Evolutionary conservation across 306 rosid species (phyloP).

Genomic region (Casuarina glauca): DNA sequence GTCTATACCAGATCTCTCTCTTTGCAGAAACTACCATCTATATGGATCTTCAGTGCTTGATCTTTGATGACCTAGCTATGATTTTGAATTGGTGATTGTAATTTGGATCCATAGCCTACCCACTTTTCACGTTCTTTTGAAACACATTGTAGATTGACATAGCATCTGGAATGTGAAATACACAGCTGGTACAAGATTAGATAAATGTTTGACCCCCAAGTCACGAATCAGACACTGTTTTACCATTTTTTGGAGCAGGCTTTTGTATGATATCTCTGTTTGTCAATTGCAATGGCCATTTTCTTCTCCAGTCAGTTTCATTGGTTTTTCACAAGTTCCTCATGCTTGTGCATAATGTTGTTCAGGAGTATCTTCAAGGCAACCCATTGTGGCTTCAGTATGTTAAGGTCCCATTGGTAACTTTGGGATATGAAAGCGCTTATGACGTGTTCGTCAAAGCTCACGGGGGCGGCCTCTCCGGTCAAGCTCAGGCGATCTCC

Average conservation of each 20-base stretch:
- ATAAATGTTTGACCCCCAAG: not conserved
- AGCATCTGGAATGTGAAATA: not conserved
- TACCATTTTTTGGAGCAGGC: not conserved
- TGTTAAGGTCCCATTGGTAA: slow-evolving; percentile 63
- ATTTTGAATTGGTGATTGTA: not conserved
- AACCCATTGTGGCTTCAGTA: slow-evolving; percentile 92
- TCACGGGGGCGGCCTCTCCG: slow-evolving; percentile 93
- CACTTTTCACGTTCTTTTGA: not conserved
- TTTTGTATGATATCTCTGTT: not conserved
- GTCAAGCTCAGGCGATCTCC: slow-evolving; percentile 96
- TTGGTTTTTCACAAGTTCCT: slow-evolving; percentile 8
- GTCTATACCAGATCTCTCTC: not conserved
- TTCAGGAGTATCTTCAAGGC: slow-evolving; percentile 95
- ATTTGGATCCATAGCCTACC: not conserved
- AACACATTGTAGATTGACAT: not conserved
- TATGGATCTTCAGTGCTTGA: not conserved
- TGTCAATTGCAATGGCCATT: not conserved
- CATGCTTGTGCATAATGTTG: slow-evolving; percentile 14
- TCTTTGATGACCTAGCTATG: not conserved
- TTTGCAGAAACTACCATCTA: not conserved
- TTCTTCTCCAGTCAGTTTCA: slow-evolving; percentile 4
- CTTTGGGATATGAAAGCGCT: slow-evolving; percentile 77
- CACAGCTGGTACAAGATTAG: not conserved
- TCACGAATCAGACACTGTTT: not conserved
- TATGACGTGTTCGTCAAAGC: slow-evolving; percentile 93